Evolutionary conservation across 495 filamentous ascomycete species (phyloP), one percentile per base, ranked within the genome.

Genomic region (Letharia lupina): DNA sequence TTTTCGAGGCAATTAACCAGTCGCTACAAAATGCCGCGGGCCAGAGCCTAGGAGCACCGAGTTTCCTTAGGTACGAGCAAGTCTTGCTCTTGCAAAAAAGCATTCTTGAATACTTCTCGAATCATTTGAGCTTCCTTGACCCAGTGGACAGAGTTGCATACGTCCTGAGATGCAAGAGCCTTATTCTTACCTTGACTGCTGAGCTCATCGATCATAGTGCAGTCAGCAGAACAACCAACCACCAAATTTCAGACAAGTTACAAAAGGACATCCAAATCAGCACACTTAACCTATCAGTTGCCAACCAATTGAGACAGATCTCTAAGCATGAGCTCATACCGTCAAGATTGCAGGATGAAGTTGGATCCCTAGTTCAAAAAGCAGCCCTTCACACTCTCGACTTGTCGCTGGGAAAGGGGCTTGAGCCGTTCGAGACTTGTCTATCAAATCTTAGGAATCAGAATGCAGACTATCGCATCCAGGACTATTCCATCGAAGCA

Each of bases 401-500:
- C 20, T 20, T 61, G 39, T 59, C 63, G 20, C 41, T 68, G 16
- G 31, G 18, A 20, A 31, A 40, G 4, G 52, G 23, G 16, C 23
- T 65, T 37, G 23, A 42, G 35, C 56, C 48, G 4, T 61, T 69
- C 40, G 12, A 11, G 18, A 48, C 42, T 28, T 64, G 45, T 31
- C 18, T 63, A 11, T 47, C 18, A 41, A 67, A 9, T 3, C 35
- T 59, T 13, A 42, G 35, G 60, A 45, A 64, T 42, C 31, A n/a
- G 1, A 54, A 50, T 45, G 75, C 77, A 48, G 78, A 85, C 28
- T 90, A 93, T 62, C 79, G 75, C 47, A 91, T 89, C 1, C 79
- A 86, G 15, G 78, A 85, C 37, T 77, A 79, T 57, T 66, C 79
- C 4, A 78, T 86, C 37, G 85, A 91, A 67, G 81, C 84, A 47